Base-by-base conservation (phyloP, 2,329 filamentous ascomycete genomes). In the Stylonectria norvegica region DNA sequence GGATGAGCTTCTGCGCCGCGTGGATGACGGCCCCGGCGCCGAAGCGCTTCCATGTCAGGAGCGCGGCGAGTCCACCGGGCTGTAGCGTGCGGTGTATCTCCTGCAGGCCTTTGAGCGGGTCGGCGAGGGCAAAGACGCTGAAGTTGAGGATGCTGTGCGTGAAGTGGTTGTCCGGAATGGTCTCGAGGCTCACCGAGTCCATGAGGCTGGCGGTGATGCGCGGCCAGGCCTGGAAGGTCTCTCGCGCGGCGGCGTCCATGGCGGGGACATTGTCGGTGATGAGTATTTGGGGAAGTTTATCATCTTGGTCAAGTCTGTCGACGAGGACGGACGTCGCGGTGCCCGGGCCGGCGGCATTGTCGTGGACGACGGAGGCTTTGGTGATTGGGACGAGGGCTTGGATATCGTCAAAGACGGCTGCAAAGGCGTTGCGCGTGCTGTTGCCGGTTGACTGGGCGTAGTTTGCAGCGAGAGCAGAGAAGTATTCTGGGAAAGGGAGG, bases 271-370 rank as follows among this genome's bases (percentile, higher is more conserved):
- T 55, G 15, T 55, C 52, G 1, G 48, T 53, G 18, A 53, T 40
- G 0, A 55, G 14, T 2, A 55, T 42, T 2, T n/a, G 2, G 3
- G 50, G 48, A 0, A 47, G 2, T 7, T n/a, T 12, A 0, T 34
- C 29, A 6, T 38, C 34, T 7, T 40, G 19, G 0, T 42, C 16
- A 7, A 55, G 14, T 1, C 22, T 44, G 2, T 46, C 43, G 7
- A 54, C n/a, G 5, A 64, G 32, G 18, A 55, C 50, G 2, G 57
- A 49, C 1, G 61, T 48, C 11, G 56, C 60, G 2, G 56, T 58
- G 6, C 61, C 61, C 0, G 61, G 61, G 0, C 61, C 60, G 5
- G 60, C 58, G 7, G 60, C 61, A 37, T 57, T 62, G 29, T 64
- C 61, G 36, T 63, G 61, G 5, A 63, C 41, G 5, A 53, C 28